These are phyloP conservation scores for Pyrus hybrid DNA, from an alignment of 331 rosid species.

Conservation along the genomic window DNA sequence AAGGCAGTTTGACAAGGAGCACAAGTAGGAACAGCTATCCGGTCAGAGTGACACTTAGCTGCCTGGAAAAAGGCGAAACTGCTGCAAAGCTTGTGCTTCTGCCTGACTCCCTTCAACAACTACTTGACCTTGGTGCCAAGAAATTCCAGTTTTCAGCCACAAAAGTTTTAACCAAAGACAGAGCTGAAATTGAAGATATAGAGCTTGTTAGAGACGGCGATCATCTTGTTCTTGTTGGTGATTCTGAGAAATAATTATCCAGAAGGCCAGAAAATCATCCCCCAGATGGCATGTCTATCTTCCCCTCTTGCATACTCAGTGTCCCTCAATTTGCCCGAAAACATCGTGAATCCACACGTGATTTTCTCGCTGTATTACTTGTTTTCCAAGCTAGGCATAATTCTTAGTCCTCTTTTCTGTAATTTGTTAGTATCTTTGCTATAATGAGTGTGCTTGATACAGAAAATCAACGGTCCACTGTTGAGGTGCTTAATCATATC, in stretches of 20 bases:
- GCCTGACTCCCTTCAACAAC: constrained; percentile 48
- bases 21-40: constrained; percentile 4
- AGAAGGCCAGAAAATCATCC: background rate
- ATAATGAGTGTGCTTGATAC: too few species aligned
- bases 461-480: background rate
- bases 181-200: constrained; percentile 74
- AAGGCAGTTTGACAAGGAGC: background rate
- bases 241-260: background rate
- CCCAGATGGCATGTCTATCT: background rate
- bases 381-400: background rate
- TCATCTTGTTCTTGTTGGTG: constrained; percentile 41
- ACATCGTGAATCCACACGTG: background rate
- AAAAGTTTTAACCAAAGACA: constrained; percentile 49
- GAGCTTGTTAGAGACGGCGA: constrained; percentile 72
- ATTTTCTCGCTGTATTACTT: background rate
- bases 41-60: constrained; percentile 46
- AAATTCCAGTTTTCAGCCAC: constrained; percentile 41
- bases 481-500: background rate
- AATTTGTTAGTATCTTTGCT: background rate
- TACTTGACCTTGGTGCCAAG: constrained; percentile 49
- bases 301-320: background rate
- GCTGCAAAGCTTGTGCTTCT: constrained; percentile 50
- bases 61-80: constrained; percentile 43
- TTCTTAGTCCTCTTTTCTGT: background rate
- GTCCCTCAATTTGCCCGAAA: background rate